Percentiles rank a stretch among this genome's conserved stretches.
phyloP scores from a whole-genome alignment of 768 basidiomycete species.

The Melanogaster broomeanus region DNA sequence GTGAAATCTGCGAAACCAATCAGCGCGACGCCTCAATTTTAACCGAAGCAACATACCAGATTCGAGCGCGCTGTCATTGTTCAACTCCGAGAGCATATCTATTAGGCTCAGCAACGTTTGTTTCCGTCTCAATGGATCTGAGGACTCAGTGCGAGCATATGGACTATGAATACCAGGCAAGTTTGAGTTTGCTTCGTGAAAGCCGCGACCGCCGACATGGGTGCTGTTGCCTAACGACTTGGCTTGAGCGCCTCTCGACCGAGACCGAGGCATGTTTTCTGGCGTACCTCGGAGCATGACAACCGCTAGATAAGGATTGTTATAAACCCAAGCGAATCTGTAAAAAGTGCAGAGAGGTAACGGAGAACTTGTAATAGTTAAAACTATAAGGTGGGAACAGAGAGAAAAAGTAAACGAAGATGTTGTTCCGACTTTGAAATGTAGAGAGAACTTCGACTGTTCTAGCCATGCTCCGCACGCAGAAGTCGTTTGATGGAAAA shows the following conservation, averaged over 20 bases:
- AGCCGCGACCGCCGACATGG: slow-evolving; percentile 22
- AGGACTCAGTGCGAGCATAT: slow-evolving; percentile 29
- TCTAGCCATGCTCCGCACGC: slow-evolving; percentile 37
- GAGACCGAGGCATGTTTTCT: slow-evolving; percentile 25
- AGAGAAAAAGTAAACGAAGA: slow-evolving; percentile 25
- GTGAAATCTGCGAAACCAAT: slow-evolving; percentile 19
- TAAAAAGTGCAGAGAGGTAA: slow-evolving; percentile 16
- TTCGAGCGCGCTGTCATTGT: slow-evolving; percentile 38
- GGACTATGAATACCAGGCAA: slow-evolving; percentile 24
- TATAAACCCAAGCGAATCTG: slow-evolving; percentile 22
- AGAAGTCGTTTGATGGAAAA: slow-evolving; percentile 23
- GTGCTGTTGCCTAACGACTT: slow-evolving; percentile 20
- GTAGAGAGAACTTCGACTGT: slow-evolving; percentile 33
- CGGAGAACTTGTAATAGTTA: slow-evolving; percentile 19
- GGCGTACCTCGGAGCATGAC: slow-evolving; percentile 35
- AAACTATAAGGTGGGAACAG: slow-evolving; percentile 32
- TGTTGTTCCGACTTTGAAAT: slow-evolving; percentile 36
- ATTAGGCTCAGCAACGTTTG: slow-evolving; percentile 49
- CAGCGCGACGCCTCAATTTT: neutral
- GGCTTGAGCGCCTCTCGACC: slow-evolving; percentile 28
- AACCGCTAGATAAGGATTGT: slow-evolving; percentile 22
- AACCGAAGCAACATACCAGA: slow-evolving; percentile 28
- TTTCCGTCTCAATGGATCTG: slow-evolving; percentile 38
- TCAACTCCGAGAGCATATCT: slow-evolving; percentile 47
- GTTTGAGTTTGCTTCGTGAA: slow-evolving; percentile 28